Conservation (phyloP, 2,329 filamentous ascomycete genomes). For the Paecilomyces dactylethromorphus region DNA sequence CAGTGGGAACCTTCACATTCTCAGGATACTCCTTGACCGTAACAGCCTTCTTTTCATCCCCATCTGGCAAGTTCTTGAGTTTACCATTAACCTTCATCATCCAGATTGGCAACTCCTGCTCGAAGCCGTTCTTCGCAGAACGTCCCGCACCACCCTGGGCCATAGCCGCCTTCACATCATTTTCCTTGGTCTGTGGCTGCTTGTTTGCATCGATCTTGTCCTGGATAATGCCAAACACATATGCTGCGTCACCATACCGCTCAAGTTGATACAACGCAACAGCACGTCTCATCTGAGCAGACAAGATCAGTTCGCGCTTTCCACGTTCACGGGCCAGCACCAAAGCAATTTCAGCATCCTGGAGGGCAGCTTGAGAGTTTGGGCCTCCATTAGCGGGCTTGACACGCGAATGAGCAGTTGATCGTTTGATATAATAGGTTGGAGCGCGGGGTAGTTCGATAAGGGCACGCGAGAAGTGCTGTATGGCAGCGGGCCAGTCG, state of each 20-base stretch:
- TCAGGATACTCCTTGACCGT: slow-evolving; percentile 50
- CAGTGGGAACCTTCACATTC: slow-evolving; percentile 37
- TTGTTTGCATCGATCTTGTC: slow-evolving; percentile 48
- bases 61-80: slow-evolving; percentile 43
- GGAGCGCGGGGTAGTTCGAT: slow-evolving; percentile 58
- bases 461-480: slow-evolving; percentile 62
- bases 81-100: slow-evolving; percentile 49
- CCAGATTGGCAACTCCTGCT: slow-evolving; percentile 50
- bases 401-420: slow-evolving; percentile 67
- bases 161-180: slow-evolving; percentile 25
- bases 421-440: slow-evolving; percentile 73
- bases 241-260: slow-evolving; percentile 67
- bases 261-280: slow-evolving; percentile 65
- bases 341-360: slow-evolving; percentile 63
- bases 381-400: slow-evolving; percentile 43
- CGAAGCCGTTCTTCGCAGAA: slow-evolving; percentile 16
- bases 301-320: slow-evolving; percentile 66
- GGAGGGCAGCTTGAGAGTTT: slow-evolving; percentile 48
- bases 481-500: slow-evolving; percentile 63
- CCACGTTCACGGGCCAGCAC: slow-evolving; percentile 59
- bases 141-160: slow-evolving; percentile 7
- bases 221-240: slow-evolving; percentile 55
- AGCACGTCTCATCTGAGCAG: slow-evolving; percentile 75
- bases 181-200: slow-evolving; percentile 30
- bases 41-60: slow-evolving; percentile 40